Evolutionary conservation across 768 basidiomycete genomes (phyloP).

Genomic region (Leccinum uliginosum): DNA sequence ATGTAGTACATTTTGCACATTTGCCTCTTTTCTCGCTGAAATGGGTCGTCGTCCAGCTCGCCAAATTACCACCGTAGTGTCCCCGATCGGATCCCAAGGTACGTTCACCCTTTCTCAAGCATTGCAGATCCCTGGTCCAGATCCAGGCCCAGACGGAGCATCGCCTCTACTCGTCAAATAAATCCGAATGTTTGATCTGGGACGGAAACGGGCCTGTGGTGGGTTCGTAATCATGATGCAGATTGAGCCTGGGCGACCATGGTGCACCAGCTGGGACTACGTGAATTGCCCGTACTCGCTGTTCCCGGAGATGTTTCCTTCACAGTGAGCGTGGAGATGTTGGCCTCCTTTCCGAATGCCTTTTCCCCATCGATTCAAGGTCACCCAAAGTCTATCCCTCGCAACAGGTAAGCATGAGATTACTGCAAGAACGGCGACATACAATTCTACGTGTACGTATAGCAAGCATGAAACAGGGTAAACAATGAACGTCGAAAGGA

Average conservation of each 20-base stretch:
- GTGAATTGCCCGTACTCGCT: neutral
- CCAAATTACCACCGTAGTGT: slow-evolving; percentile 99
- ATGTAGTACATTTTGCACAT: too few relatives aligned
- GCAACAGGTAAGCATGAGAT: too few relatives aligned
- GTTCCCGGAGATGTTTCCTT: neutral
- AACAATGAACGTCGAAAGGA: too few relatives aligned
- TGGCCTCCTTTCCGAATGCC: too few relatives aligned
- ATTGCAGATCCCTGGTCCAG: too few relatives aligned
- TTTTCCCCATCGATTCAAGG: neutral
- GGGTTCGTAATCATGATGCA: too few relatives aligned
- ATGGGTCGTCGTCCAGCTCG: slow-evolving; percentile 99
- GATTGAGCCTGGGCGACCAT: neutral
- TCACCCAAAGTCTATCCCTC: too few relatives aligned
- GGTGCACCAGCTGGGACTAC: too few relatives aligned
- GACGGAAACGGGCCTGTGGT: slow-evolving; percentile 96
- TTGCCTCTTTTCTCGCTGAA: neutral
- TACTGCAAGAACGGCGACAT: too few relatives aligned
- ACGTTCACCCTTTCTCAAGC: neutral
- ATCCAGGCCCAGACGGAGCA: neutral
- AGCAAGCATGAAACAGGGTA: too few relatives aligned
- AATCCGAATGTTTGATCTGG: slow-evolving; percentile 96
- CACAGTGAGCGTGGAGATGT: too few relatives aligned
- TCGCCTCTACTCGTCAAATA: slow-evolving; percentile 50
- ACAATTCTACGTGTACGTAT: too few relatives aligned
- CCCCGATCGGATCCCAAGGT: slow-evolving; percentile 90